Evolutionary conservation across 2,329 filamentous ascomycete species (phyloP).

Genomic region (Arthrobotrys conoides): DNA sequence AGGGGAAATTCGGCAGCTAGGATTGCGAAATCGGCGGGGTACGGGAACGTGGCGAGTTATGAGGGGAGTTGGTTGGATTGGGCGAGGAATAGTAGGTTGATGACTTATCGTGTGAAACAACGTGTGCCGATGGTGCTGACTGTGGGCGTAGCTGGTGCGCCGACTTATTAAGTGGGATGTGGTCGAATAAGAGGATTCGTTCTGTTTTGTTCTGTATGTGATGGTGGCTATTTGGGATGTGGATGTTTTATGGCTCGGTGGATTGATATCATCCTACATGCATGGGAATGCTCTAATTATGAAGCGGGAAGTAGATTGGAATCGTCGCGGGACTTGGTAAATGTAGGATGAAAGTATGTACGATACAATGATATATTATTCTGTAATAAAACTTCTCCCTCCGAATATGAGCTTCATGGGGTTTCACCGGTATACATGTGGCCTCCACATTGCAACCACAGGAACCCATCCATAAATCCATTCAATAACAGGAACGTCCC

Average conservation of each 20-base stretch:
- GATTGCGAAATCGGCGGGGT: conserved; percentile 83
- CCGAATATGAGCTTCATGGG: not conserved
- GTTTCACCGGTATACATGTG: not conserved
- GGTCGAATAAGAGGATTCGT: too few species aligned
- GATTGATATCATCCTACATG: too few species aligned
- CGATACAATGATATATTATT: not conserved
- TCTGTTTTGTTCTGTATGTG: too few species aligned
- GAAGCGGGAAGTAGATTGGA: not conserved
- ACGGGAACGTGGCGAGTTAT: conserved; percentile 72
- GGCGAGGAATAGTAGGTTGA: conserved; percentile 71
- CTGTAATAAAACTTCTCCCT: not conserved
- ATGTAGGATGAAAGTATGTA: not conserved
- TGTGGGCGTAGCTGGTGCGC: conserved; percentile 42
- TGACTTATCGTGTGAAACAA: not conserved
- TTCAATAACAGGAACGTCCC: conserved; percentile 47
- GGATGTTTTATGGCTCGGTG: not conserved
- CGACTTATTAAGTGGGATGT: conserved; percentile 34
- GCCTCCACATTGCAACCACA: conserved; percentile 45
- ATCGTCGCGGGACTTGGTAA: conserved; percentile 4
- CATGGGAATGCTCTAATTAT: not conserved
- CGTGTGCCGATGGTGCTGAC: conserved; percentile 3
- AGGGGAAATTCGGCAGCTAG: conserved; percentile 82
- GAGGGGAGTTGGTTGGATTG: conserved; percentile 79
- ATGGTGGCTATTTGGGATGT: not conserved
- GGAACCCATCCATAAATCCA: conserved; percentile 45